Conservation (phyloP, 2,329 filamentous ascomycete species). For the Lachnellula subtilissima region DNA sequence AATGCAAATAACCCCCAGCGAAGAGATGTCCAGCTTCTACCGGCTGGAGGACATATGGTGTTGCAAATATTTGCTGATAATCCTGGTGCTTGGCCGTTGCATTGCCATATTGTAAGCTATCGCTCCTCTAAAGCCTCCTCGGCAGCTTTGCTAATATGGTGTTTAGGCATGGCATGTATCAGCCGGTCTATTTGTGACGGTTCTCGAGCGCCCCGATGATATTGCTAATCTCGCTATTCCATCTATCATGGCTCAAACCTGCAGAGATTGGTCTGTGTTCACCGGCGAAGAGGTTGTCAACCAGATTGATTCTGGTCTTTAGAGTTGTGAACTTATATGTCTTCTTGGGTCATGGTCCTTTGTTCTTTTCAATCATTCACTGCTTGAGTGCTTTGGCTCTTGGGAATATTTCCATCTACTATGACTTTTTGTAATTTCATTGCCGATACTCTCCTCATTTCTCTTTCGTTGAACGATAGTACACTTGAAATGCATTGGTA, state of each 20-base stretch:
- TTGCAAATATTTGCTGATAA: constrained; percentile 46
- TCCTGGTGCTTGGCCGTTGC: constrained; percentile 48
- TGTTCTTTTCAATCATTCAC: no score
- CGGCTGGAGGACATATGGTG: constrained; percentile 37
- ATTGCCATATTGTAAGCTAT: constrained; percentile 39
- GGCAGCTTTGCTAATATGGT: no score
- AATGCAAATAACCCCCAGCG: constrained; percentile 46
- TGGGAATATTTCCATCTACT: no score
- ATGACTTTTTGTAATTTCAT: no score
- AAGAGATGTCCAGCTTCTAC: constrained; percentile 47
- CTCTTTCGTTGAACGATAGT: no score
- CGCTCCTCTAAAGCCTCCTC: no score
- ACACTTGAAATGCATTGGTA: no score
- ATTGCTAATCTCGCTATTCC: constrained; percentile 42
- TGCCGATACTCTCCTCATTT: no score
- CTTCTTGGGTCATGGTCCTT: no score
- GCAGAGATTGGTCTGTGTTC: constrained; percentile 45
- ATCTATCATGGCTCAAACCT: constrained; percentile 48
- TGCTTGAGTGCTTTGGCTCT: no score
- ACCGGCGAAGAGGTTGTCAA: constrained; percentile 7
- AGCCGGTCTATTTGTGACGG: constrained; percentile 35
- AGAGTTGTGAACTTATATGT: no score
- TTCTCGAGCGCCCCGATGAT: constrained; percentile 35
- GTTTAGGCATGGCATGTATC: constrained; percentile 43
- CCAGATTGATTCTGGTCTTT: constrained; percentile 31